Conservation (phyloP, 2,329 filamentous ascomycete genomes). For the Verticillium alfalfae region DNA sequence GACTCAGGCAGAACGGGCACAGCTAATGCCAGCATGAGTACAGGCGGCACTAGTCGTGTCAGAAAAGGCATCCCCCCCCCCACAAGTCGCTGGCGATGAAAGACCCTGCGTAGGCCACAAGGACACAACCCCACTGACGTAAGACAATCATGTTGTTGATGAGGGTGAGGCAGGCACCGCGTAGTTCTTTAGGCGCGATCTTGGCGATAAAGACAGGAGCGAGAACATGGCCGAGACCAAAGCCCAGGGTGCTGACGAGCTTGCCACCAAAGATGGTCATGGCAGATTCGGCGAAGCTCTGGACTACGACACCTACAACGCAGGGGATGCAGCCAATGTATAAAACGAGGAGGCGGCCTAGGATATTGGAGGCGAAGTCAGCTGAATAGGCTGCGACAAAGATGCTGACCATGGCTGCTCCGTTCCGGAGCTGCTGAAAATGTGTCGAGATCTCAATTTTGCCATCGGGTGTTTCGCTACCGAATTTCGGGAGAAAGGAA, state of each 20-base stretch:
- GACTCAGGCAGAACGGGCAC: constrained; percentile 14
- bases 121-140: constrained; percentile 6
- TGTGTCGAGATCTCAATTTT: not conserved
- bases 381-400: constrained; percentile 7
- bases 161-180: constrained; percentile 6
- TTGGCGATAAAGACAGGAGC: constrained; percentile 13
- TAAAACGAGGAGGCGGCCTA: constrained; percentile 6
- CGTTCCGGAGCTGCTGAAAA: constrained; percentile 3
- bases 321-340: constrained; percentile 7
- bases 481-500: not conserved
- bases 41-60: constrained; percentile 1
- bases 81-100: constrained; percentile 5
- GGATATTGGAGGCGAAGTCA: constrained; percentile 1
- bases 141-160: constrained; percentile 7
- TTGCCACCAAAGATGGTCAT: constrained; percentile 8
- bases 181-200: constrained; percentile 7
- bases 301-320: constrained; percentile 6
- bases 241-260: constrained; percentile 6
- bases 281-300: constrained; percentile 5
- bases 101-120: constrained; percentile 5
- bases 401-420: constrained; percentile 1
- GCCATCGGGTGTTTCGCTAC: not conserved
- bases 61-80: constrained; percentile 4
- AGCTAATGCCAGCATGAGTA: not conserved
- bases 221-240: constrained; percentile 6